Base-by-base conservation (phyloP, 83 land plant species). In the Thuja plicata region DNA sequence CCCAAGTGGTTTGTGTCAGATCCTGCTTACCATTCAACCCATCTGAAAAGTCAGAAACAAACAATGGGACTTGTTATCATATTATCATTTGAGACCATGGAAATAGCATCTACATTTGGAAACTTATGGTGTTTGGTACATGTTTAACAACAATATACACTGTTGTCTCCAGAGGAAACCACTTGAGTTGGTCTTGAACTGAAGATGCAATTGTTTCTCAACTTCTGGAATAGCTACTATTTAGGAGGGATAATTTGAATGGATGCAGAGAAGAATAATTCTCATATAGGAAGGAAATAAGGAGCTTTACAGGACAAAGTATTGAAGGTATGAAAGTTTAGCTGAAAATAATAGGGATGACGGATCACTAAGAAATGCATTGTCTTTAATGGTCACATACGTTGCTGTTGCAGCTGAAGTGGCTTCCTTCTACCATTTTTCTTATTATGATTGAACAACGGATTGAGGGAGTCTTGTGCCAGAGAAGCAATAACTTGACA, bases 191-290 rank as follows among this genome's bases (percentile, higher is more conserved):
- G 86, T 84, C 62, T 19, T 54, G 21, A 84, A 37, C 60, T 84
- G 10, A 30, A 83, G 55, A 54, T 84, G 86, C 15, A 54, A 52
- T 52, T 32, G 60, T 41, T 40, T 52, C 32, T 27, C 27, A 52
- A 80, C 8, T 41, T 80, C 46, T 80, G 84, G 84, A 80, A 43
- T 17, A 38, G 86, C 86, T 32, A 54, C 55, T 34, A 30, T 15
- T 46, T 24, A 50, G 13, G n/a, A 84, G 86, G 32, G 57, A 84
- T 48, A 10, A 52, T 38, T 50, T 84, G 86, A 52, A 46, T 37
- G 17, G 60, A 12, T 84, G 86, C 27, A 84, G n/a, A 84, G 16
- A 32, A 84, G 86, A 84, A 52, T 84, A 84, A 52, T 84, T 52
- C 60, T 50, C 86, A 52, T 52, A 21, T 52, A 84, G 38, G 60